Evolutionary conservation across 768 basidiomycete genomes (phyloP).

Genomic region (Dioszegia crocea): DNA sequence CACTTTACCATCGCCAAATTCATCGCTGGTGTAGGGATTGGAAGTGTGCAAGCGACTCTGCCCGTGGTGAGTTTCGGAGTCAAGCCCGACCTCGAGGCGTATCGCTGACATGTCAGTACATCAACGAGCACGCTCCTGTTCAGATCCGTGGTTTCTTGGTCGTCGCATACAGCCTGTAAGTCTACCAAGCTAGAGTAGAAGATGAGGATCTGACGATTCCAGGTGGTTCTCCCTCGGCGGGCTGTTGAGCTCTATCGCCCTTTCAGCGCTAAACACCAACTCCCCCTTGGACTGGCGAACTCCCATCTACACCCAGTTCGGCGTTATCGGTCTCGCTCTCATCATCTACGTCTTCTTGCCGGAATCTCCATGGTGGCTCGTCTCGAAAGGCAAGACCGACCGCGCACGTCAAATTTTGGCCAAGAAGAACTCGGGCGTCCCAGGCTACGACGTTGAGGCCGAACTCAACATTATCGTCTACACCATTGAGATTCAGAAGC

Average conservation of each 20-base stretch:
- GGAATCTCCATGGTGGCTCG: constrained; percentile 32
- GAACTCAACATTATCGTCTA: constrained; percentile 23
- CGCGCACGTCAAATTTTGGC: constrained; percentile 14
- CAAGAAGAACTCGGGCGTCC: constrained; percentile 4
- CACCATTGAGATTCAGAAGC: constrained; percentile 19
- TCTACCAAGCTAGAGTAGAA: background rate
- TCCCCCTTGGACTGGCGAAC: constrained; percentile 20
- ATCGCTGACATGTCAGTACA: constrained; percentile 12
- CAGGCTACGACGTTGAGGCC: constrained; percentile 14
- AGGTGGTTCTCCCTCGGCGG: constrained; percentile 29
- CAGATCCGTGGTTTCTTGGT: constrained; percentile 33
- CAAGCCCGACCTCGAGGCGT: background rate
- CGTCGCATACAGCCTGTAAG: constrained; percentile 19
- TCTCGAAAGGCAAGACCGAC: constrained; percentile 16
- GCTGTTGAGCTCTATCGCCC: constrained; percentile 17
- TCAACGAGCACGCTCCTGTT: constrained; percentile 31
- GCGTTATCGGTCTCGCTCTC: constrained; percentile 18
- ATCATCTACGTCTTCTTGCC: constrained; percentile 29
- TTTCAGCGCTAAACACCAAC: constrained; percentile 7
- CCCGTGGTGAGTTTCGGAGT: constrained; percentile 25
- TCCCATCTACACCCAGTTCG: constrained; percentile 35
- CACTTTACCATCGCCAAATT: constrained; percentile 30
- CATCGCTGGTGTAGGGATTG: constrained; percentile 27
- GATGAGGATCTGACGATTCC: too few species aligned
- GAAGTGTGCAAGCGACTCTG: constrained; percentile 28